Evolutionary conservation across 371 early-diverging fungal species (phyloP).

Genomic region (Haplosporangium sp.): DNA sequence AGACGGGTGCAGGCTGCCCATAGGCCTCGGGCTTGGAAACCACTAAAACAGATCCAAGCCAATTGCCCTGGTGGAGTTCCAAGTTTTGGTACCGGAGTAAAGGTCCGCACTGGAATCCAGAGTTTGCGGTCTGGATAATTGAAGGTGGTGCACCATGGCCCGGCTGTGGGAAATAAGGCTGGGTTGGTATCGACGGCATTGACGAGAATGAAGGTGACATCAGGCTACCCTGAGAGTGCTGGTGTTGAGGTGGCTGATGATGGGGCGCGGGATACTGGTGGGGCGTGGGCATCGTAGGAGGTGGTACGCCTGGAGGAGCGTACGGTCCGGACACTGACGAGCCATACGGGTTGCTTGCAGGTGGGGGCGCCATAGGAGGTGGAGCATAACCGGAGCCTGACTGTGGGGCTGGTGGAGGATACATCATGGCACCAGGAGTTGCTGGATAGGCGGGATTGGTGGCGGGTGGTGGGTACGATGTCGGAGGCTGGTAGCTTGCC

Average conservation of each 20-base stretch:
- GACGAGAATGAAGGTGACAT: neutral
- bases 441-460: neutral
- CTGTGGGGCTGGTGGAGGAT: constrained; percentile 15
- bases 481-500: constrained; percentile 12
- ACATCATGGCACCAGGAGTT: constrained; percentile 8
- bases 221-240: neutral
- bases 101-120: constrained; percentile 40
- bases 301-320: constrained; percentile 37
- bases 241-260: constrained; percentile 14
- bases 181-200: constrained; percentile 3
- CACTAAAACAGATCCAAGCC: constrained; percentile 63
- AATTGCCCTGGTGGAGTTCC: constrained; percentile 57
- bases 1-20: constrained; percentile 54
- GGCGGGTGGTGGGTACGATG: constrained; percentile 7
- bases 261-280: constrained; percentile 14
- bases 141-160: neutral
- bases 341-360: constrained; percentile 14
- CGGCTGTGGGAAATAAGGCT: constrained; percentile 7
- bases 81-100: constrained; percentile 54
- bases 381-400: constrained; percentile 9
- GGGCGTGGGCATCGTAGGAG: constrained; percentile 35
- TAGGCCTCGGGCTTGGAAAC: constrained; percentile 51
- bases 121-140: neutral
- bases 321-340: constrained; percentile 18
- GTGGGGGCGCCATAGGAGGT: constrained; percentile 5